Conservation (phyloP, 768 basidiomycete species). For the Amanita exitialis region DNA sequence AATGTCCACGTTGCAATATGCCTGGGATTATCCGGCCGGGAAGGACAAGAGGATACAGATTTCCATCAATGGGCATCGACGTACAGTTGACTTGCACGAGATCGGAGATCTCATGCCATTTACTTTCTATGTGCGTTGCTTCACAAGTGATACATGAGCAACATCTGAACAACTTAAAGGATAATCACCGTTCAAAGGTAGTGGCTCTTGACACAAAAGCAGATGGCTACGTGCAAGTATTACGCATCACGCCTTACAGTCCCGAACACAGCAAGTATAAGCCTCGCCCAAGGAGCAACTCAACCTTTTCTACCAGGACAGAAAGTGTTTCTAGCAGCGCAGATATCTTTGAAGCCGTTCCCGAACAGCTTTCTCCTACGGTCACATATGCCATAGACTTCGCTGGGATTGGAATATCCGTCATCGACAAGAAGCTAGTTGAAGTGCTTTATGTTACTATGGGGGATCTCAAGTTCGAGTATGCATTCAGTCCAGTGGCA, state of each 20-base stretch:
- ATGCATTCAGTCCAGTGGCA: conserved; percentile 66
- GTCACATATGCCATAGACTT: conserved; percentile 66
- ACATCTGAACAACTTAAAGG: conserved; percentile 22
- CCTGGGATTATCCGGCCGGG: conserved; percentile 91
- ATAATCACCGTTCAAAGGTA: conserved; percentile 43
- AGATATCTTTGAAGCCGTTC: conserved; percentile 79
- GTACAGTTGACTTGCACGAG: conserved; percentile 85
- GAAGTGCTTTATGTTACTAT: conserved; percentile 88
- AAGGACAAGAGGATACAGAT: conserved; percentile 72
- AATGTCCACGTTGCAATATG: conserved; percentile 54
- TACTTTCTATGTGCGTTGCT: conserved; percentile 57
- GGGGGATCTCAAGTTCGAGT: conserved; percentile 74
- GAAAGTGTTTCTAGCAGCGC: conserved; percentile 61
- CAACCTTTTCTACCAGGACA: conserved; percentile 38
- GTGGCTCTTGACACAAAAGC: conserved; percentile 92
- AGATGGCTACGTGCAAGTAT: conserved; percentile 72
- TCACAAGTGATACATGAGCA: neutral
- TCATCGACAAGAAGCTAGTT: conserved; percentile 77
- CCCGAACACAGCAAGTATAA: conserved; percentile 84
- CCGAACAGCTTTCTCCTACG: conserved; percentile 59
- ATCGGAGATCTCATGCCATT: conserved; percentile 90
- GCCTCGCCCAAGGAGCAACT: conserved; percentile 44
- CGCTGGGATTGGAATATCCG: conserved; percentile 85
- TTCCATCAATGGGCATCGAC: conserved; percentile 44
- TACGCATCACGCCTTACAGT: conserved; percentile 82